A percentile compares a stretch with the other conserved stretches of the same genome.
phyloP scores from a whole-genome alignment of 2,329 filamentous ascomycete species.

The Coniochaeta sp. region DNA sequence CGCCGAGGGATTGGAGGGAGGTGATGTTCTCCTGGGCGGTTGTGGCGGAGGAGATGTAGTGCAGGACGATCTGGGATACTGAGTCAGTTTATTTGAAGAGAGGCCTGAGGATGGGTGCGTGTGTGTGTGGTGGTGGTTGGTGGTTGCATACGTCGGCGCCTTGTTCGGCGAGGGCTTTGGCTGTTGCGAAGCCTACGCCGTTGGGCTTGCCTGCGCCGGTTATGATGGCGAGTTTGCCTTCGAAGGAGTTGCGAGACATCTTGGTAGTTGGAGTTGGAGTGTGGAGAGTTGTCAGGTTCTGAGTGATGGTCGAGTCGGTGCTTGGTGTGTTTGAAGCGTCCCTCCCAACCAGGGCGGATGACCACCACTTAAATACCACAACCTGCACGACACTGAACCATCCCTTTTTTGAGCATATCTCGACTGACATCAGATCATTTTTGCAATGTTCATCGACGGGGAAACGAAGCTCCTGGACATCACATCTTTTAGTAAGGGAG shows the following conservation, averaged over 20 bases:
- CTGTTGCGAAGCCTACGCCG: constrained; percentile 12
- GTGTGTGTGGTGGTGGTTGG: too few relatives aligned
- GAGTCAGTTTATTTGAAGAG: background rate
- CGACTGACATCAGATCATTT: too few relatives aligned
- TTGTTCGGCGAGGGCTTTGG: constrained; percentile 8
- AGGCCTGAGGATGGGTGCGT: too few relatives aligned
- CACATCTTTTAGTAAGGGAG: too few relatives aligned
- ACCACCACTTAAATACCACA: too few relatives aligned
- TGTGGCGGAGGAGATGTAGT: constrained; percentile 11
- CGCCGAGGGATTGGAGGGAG: constrained; percentile 6
- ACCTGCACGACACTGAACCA: too few relatives aligned
- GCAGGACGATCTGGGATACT: constrained; percentile 8
- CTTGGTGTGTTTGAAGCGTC: too few relatives aligned
- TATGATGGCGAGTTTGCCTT: constrained; percentile 13
- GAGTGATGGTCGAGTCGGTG: background rate
- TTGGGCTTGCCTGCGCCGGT: constrained; percentile 13
- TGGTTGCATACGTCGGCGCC: constrained; percentile 11
- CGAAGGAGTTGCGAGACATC: constrained; percentile 3
- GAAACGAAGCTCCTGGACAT: too few relatives aligned
- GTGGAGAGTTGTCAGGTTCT: background rate
- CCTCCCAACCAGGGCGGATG: too few relatives aligned
- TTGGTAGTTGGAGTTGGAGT: background rate
- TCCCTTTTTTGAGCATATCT: too few relatives aligned
- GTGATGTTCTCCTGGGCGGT: constrained; percentile 8
- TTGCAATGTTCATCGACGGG: too few relatives aligned